Conservation (phyloP, 2,329 filamentous ascomycete genomes). For the Macrophomina phaseolina region DNA sequence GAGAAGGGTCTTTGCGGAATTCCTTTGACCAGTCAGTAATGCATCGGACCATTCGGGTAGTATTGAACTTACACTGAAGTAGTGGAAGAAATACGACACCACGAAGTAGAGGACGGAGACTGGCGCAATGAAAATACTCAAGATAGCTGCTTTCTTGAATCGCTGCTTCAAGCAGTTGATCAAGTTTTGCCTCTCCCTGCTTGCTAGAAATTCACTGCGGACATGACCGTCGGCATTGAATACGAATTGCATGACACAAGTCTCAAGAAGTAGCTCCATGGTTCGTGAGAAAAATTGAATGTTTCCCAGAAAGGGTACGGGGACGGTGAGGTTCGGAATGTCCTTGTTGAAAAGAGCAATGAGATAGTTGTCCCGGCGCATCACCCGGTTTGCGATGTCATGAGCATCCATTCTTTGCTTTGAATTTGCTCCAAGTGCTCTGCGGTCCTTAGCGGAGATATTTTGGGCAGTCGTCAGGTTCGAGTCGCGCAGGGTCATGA, state of each 20-base stretch:
- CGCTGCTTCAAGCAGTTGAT: constrained; percentile 78
- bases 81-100: constrained; percentile 90
- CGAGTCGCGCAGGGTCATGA: constrained; percentile 83
- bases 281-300: constrained; percentile 87
- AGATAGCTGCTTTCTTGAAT: constrained; percentile 80
- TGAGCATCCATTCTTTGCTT: constrained; percentile 95
- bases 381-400: constrained; percentile 94
- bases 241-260: constrained; percentile 90
- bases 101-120: constrained; percentile 87
- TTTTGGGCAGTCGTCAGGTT: constrained; percentile 81
- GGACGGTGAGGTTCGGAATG: constrained; percentile 83
- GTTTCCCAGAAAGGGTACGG: constrained; percentile 79
- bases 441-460: constrained; percentile 63
- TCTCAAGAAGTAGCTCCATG: constrained; percentile 88
- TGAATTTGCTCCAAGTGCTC: constrained; percentile 78
- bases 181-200: constrained; percentile 77
- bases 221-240: constrained; percentile 87
- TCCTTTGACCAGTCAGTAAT: constrained; percentile 60
- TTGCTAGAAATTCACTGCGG: constrained; percentile 81
- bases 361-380: constrained; percentile 96
- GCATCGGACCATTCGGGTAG: neutral
- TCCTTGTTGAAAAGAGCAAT: constrained; percentile 99
- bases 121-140: constrained; percentile 86
- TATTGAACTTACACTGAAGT: constrained; percentile 76
- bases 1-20: constrained; percentile 90